These are phyloP conservation scores for Helicostylum pulchrum DNA, from an alignment of 192 early-diverging fungal genomes.

Conservation along the genomic window DNA sequence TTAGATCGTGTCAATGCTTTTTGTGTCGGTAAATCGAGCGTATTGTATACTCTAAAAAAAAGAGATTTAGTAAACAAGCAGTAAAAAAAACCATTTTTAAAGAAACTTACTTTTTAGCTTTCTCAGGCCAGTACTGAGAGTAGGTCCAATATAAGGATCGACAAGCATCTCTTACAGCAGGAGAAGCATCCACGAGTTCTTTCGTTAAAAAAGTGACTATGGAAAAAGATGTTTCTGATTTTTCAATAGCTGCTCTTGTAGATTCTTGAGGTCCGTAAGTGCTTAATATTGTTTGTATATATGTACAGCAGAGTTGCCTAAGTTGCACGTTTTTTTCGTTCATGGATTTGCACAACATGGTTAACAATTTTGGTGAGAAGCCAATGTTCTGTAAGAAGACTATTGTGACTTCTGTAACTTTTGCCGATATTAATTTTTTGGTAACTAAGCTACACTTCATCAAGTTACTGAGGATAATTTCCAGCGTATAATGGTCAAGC, in stretches of 20 bases:
- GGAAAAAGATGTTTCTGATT: conserved; percentile 12
- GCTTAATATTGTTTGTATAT: conserved; percentile 22
- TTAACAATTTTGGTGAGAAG: conserved; percentile 31
- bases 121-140: conserved; percentile 30
- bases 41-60: too few relatives aligned
- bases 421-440: conserved; percentile 30
- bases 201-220: conserved; percentile 33
- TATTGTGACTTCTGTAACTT: conserved; percentile 19
- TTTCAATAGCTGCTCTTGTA: conserved; percentile 26
- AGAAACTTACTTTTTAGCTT: conserved; percentile 34
- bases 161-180: conserved; percentile 32
- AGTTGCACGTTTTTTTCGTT: conserved; percentile 37
- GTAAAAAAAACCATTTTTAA: neutral
- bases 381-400: conserved; percentile 26
- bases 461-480: conserved; percentile 31
- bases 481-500: conserved; percentile 34
- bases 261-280: conserved; percentile 21
- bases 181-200: conserved; percentile 34
- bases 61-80: neutral
- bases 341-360: conserved; percentile 26
- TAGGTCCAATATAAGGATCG: conserved; percentile 36
- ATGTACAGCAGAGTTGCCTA: conserved; percentile 25
- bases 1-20: too few relatives aligned
- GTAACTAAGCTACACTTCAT: conserved; percentile 20
- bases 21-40: too few relatives aligned